phyloP scores from a whole-genome alignment of 805 yeast species.

The Cyberlindnera xylosilytica region DNA sequence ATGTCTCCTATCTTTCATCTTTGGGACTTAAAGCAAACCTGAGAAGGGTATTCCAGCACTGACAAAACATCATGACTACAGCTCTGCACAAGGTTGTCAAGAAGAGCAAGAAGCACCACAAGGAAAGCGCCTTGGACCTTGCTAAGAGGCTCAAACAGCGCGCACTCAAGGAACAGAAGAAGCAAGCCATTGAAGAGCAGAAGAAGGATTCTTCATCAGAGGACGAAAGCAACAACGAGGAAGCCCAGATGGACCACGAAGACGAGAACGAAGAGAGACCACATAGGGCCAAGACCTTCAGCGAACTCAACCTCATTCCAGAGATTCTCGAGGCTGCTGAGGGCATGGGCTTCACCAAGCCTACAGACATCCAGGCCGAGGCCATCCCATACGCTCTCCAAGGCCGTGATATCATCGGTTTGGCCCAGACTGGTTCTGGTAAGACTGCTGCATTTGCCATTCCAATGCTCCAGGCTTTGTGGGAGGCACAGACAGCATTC shows the following conservation, averaged over 20 bases:
- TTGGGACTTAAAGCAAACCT: not conserved
- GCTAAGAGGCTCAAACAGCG: conserved; percentile 54
- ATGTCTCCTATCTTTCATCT: not conserved
- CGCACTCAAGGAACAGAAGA: conserved; percentile 32
- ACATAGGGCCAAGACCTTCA: conserved; percentile 39
- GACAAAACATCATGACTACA: not conserved
- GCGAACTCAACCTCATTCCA: conserved; percentile 63
- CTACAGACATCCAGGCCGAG: conserved; percentile 92
- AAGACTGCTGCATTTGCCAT: conserved; percentile 98
- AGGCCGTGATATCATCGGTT: conserved; percentile 91
- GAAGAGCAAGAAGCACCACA: conserved; percentile 25
- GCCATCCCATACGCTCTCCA: conserved; percentile 87
- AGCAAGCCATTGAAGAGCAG: not conserved
- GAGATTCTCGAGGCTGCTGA: conserved; percentile 80
- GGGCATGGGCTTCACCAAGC: conserved; percentile 68
- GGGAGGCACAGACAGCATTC: conserved; percentile 86
- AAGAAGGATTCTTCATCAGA: conserved; percentile 7
- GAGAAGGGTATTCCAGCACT: not conserved
- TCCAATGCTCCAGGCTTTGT: conserved; percentile 86
- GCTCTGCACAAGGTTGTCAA: conserved; percentile 16
- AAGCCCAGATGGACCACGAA: conserved; percentile 1
- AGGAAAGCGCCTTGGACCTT: conserved; percentile 41
- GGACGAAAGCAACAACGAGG: conserved; percentile 15
- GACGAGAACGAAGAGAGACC: conserved; percentile 18
- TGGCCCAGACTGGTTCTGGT: conserved; percentile 98